phyloP scores from a whole-genome alignment of 805 yeast genomes.

The Wickerhamomyces mucosus region DNA sequence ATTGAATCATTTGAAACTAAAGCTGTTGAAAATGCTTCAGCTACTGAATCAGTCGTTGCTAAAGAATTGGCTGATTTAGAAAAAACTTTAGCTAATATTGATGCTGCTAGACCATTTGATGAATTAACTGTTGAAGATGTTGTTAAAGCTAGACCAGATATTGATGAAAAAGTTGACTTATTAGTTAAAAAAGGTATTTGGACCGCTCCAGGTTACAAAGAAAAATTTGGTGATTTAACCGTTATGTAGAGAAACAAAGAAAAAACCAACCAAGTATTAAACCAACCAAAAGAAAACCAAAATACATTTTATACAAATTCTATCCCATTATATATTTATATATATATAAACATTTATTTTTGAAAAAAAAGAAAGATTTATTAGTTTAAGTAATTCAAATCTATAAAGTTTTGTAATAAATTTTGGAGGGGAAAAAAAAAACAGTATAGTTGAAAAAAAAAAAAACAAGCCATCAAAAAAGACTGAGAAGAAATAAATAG shows the following conservation, averaged over 20 bases:
- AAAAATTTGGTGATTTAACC: slow-evolving; percentile 94
- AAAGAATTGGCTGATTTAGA: slow-evolving; percentile 80
- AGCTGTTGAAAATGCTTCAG: slow-evolving; percentile 92
- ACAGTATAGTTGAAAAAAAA: no score
- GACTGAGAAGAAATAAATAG: no score
- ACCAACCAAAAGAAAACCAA: no score
- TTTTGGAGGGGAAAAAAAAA: no score
- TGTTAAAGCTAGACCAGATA: slow-evolving; percentile 92
- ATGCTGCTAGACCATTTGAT: slow-evolving; percentile 95
- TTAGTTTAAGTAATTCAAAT: no score
- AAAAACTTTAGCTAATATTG: slow-evolving; percentile 86
- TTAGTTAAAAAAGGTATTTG: slow-evolving; percentile 96
- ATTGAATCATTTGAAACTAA: slow-evolving; percentile 90
- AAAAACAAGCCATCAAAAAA: no score
- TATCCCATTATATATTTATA: no score
- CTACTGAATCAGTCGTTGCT: slow-evolving; percentile 81
- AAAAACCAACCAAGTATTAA: no score
- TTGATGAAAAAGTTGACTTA: slow-evolving; percentile 89
- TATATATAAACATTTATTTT: no score
- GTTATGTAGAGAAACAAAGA: slow-evolving; percentile 47
- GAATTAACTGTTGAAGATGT: slow-evolving; percentile 94
- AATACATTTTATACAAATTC: no score
- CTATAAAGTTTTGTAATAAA: no score
- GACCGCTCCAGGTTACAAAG: slow-evolving; percentile 97
- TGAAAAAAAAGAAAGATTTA: no score